Evolutionary conservation across 2,329 filamentous ascomycete species (phyloP).

Genomic region (Trichoderma atrobrunneum): DNA sequence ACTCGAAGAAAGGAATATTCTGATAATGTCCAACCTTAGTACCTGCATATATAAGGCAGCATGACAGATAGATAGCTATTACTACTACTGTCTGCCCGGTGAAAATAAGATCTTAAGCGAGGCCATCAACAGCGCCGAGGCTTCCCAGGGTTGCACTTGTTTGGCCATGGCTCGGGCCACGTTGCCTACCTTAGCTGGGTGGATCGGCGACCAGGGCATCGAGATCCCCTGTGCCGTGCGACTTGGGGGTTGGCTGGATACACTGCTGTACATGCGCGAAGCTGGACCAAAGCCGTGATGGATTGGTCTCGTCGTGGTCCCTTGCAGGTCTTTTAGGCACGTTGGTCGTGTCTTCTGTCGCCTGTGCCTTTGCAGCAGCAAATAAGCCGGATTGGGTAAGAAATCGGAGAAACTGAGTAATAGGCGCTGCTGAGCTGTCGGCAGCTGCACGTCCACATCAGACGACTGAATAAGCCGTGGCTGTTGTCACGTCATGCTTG

Average conservation of each 20-base stretch:
- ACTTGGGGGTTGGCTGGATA: not conserved
- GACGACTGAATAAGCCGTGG: slow-evolving; percentile 1
- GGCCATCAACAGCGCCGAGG: not conserved
- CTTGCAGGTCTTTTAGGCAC: not conserved
- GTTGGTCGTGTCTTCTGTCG: not conserved
- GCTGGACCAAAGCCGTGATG: not conserved
- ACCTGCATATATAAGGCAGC: not conserved
- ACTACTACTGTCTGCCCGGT: not conserved
- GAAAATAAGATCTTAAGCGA: slow-evolving; percentile 8
- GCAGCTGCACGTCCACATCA: not conserved
- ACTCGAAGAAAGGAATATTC: not conserved
- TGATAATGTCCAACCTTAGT: not conserved
- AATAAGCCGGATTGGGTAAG: slow-evolving; percentile 1
- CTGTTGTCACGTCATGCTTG: not conserved
- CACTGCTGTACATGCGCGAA: not conserved
- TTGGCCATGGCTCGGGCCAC: slow-evolving; percentile 11
- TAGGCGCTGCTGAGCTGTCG: not conserved
- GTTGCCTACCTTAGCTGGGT: slow-evolving; percentile 13
- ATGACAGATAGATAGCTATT: not conserved
- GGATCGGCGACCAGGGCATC: slow-evolving; percentile 2
- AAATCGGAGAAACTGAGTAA: slow-evolving; percentile 4
- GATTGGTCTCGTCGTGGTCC: not conserved
- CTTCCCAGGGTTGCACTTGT: slow-evolving; percentile 7
- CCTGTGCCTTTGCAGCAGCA: not conserved
- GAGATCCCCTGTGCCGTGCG: not conserved